phyloP scores from a whole-genome alignment of 805 yeast species.

The Hanseniaspora hatyaiensis region DNA sequence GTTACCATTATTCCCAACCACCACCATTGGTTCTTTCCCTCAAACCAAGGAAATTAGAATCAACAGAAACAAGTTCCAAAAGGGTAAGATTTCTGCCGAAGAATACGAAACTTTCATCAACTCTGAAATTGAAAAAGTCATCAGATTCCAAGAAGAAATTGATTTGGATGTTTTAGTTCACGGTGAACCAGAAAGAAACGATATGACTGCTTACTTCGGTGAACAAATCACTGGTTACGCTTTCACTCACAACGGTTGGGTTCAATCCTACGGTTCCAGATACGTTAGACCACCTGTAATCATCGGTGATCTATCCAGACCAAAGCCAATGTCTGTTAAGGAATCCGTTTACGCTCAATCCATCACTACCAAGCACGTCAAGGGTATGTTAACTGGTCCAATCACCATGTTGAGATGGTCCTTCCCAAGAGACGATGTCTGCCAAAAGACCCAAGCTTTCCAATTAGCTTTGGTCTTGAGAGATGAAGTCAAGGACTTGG shows the following conservation, averaged over 20 bases:
- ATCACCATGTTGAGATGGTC: constrained; percentile 99
- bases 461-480: constrained; percentile 96
- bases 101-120: constrained; percentile 94
- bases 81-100: constrained; percentile 91
- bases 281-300: constrained; percentile 99
- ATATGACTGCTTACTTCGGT: constrained; percentile 99
- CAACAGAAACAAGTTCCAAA: constrained; percentile 94
- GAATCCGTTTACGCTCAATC: constrained; percentile 99
- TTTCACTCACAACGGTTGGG: constrained; percentile 99
- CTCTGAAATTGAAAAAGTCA: constrained; percentile 88
- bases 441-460: constrained; percentile 85
- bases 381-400: constrained; percentile 99
- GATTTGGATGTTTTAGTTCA: constrained; percentile 97
- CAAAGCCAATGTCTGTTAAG: constrained; percentile 95
- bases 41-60: constrained; percentile 98
- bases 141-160: constrained; percentile 98
- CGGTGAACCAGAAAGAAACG: constrained; percentile 99
- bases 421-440: constrained; percentile 98
- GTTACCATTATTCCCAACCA: constrained; percentile 98
- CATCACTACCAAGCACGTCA: constrained; percentile 86
- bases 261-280: constrained; percentile 99
- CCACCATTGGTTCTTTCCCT: constrained; percentile 99
- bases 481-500: constrained; percentile 97
- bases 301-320: constrained; percentile 98
- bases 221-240: constrained; percentile 97